Evolutionary conservation across 106 monocot species (phyloP).

Genomic region (Dioscorea alata): DNA sequence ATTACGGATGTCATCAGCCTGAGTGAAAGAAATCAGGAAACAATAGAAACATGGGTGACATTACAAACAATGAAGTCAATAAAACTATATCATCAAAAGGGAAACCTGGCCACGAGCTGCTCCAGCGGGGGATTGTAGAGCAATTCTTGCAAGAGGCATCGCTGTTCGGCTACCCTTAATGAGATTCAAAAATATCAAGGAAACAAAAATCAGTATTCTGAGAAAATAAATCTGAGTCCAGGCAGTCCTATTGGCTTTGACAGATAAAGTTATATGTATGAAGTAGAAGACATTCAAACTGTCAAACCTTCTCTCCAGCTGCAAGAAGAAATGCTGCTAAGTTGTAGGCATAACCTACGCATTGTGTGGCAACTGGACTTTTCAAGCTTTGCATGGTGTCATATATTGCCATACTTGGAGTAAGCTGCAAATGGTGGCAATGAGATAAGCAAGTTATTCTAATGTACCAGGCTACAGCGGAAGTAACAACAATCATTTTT

Average conservation of each 20-base stretch:
- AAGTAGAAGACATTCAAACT: slow-evolving; percentile 1
- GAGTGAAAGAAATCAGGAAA: slow-evolving; percentile 5
- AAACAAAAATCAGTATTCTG: background rate
- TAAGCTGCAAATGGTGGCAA: slow-evolving; percentile 47
- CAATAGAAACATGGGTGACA: background rate
- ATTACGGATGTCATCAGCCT: slow-evolving; percentile 93
- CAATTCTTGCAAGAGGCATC: slow-evolving; percentile 77
- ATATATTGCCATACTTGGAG: slow-evolving; percentile 87
- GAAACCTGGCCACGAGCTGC: slow-evolving; percentile 91
- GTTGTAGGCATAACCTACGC: slow-evolving; percentile 92
- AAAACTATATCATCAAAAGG: background rate
- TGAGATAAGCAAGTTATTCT: too few species aligned
- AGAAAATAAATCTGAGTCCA: background rate
- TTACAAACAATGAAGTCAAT: background rate
- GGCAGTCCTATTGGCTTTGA: background rate
- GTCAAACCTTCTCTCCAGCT: slow-evolving; percentile 88
- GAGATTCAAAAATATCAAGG: background rate
- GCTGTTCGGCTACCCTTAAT: slow-evolving; percentile 74
- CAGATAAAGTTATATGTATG: background rate
- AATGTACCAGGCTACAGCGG: too few species aligned
- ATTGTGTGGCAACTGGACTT: slow-evolving; percentile 74
- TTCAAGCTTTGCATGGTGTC: slow-evolving; percentile 95
- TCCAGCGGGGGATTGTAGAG: slow-evolving; percentile 86
- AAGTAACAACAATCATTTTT: too few species aligned
- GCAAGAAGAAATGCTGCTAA: slow-evolving; percentile 94